phyloP scores from a whole-genome alignment of 208 protist species.

The Trypanosomatidae sp. region DNA sequence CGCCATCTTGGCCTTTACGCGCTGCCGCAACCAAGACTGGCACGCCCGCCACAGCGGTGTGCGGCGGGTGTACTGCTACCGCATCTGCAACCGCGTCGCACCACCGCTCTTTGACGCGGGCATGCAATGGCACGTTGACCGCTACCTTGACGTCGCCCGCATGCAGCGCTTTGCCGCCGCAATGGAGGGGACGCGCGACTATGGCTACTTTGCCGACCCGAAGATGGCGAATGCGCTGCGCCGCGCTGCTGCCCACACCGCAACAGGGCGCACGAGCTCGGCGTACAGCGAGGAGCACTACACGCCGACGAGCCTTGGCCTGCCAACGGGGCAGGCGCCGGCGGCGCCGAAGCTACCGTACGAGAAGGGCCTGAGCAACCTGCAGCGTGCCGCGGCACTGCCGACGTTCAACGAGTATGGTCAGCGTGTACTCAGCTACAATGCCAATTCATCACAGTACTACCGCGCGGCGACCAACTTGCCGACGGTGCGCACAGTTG shows the following conservation, averaged over 20 bases:
- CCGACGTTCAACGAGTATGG: slow-evolving; percentile 81
- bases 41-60: slow-evolving; percentile 72
- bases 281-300: slow-evolving; percentile 36
- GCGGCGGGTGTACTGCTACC: slow-evolving; percentile 78
- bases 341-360: slow-evolving; percentile 43
- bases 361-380: slow-evolving; percentile 40
- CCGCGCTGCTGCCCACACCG: slow-evolving; percentile 18
- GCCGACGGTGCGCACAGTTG: slow-evolving; percentile 72
- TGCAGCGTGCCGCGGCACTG: slow-evolving; percentile 52
- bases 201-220: slow-evolving; percentile 73
- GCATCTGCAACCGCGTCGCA: slow-evolving; percentile 82
- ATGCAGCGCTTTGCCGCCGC: slow-evolving; percentile 64
- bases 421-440: slow-evolving; percentile 39
- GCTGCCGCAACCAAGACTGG: slow-evolving; percentile 65
- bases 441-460: slow-evolving; percentile 54
- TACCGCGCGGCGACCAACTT: slow-evolving; percentile 50
- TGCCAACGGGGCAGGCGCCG: slow-evolving; percentile 9
- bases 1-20: slow-evolving; percentile 58
- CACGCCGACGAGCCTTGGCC: slow-evolving; percentile 14
- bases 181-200: slow-evolving; percentile 74
- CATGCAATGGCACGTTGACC: slow-evolving; percentile 82
- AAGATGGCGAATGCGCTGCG: slow-evolving; percentile 79
- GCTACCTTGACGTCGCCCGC: slow-evolving; percentile 58
- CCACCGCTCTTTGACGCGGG: slow-evolving; percentile 78
- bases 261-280: slow-evolving; percentile 8